These are phyloP conservation scores for Catunica adiposa DNA, from an alignment of 2,329 filamentous ascomycete genomes.

Conservation along the genomic window DNA sequence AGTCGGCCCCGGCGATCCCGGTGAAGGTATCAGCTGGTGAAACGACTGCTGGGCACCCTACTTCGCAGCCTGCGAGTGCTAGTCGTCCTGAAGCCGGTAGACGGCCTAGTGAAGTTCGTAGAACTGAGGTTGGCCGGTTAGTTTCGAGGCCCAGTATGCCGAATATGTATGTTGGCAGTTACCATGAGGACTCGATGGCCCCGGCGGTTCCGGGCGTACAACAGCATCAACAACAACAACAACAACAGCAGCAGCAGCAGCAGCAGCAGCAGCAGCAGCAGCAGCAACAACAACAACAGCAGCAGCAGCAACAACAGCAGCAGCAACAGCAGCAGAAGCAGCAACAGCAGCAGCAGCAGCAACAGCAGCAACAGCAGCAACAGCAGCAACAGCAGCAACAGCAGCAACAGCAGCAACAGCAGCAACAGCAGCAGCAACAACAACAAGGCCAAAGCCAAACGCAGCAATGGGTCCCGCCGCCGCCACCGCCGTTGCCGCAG, in stretches of 20 bases:
- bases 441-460: too few relatives aligned
- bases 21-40: neutral
- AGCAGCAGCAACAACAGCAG: neutral
- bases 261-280: too few relatives aligned
- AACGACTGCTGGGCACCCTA: neutral
- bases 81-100: too few relatives aligned
- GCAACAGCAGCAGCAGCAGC: neutral
- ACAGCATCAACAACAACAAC: too few relatives aligned
- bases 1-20: neutral
- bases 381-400: too few relatives aligned
- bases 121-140: neutral
- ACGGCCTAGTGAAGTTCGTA: neutral
- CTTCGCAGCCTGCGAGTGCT: neutral
- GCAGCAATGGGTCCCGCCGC: too few relatives aligned
- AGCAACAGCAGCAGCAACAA: too few relatives aligned
- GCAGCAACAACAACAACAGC: neutral
- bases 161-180: slow-evolving; percentile 9
- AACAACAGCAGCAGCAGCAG: too few relatives aligned
- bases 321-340: neutral
- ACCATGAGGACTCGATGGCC: too few relatives aligned
- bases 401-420: too few relatives aligned
- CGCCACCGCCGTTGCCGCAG: neutral
- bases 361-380: neutral
- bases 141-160: slow-evolving; percentile 8
- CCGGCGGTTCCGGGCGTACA: neutral